Evolutionary conservation across 768 basidiomycete species (phyloP), one percentile per base, ranked within the genome.

Genomic region (Suillus bovinus): DNA sequence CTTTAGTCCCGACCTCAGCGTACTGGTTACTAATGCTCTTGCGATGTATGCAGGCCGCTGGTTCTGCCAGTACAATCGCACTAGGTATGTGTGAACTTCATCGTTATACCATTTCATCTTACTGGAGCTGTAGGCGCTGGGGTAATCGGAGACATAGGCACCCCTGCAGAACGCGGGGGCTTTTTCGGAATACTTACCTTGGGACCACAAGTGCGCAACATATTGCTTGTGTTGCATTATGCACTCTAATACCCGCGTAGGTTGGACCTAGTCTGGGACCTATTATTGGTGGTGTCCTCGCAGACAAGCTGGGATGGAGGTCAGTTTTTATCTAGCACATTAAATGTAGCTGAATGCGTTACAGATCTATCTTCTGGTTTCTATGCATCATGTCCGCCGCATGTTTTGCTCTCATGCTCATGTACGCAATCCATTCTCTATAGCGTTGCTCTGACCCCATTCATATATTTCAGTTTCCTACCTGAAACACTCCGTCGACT

Each of bases 1-100:
- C 85, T 4, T 70, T 84, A 22, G 77, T 80, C 33, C 85, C 86
- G 3, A 82, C 83, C 0, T 72, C 76, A 5, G 88, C 81, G 4
- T 94, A 90, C 71, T 94, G 90, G 91, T 76, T 92, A 6, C 77
- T 94, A 13, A 81, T 94, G 78, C 66, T 94, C 17, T 80, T 95
- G n/a, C 84, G 93, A 27, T 91, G 89, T 63, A 41, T 94, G 3
- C 93, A 94, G 77, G 87, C 90, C 2, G 81, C 86, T 3, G 92
- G 93, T 1, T 91, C 88, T 3, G 89, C 91, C 0, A 90, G 90
- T 61, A 91, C 89, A 0, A 80, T 92, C 63, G 90, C 90, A 0
- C 77, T 93, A 24, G 90, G 90, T 84, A 70, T 47, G 71, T 68
- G 38, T 22, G 36, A 13, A 33, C 16, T 6, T 42, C 14, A 8